These are phyloP conservation scores for Eimeria necatrix DNA, from an alignment of 169 alveolate species.

Conservation along the genomic window DNA sequence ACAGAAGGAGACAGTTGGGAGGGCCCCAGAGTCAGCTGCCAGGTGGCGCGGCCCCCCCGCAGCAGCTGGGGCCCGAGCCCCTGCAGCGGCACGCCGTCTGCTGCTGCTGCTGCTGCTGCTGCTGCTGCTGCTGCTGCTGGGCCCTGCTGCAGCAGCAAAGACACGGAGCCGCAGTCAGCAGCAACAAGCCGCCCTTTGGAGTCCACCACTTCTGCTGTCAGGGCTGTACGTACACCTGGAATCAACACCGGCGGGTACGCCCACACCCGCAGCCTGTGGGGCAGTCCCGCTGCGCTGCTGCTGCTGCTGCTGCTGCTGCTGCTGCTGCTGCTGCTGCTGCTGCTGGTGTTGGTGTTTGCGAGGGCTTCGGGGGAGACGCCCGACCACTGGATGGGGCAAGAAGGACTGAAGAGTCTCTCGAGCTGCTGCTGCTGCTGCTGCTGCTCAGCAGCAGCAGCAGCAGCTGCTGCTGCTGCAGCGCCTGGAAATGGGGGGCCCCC, in stretches of 20 bases:
- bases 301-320: slow-evolving; percentile 19
- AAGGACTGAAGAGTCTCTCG: neutral
- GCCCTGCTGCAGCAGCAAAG: neutral
- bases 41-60: slow-evolving; percentile 3
- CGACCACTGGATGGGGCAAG: neutral
- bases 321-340: slow-evolving; percentile 2
- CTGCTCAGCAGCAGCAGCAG: slow-evolving; percentile 24
- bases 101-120: slow-evolving; percentile 36
- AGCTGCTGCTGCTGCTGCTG: slow-evolving; percentile 20
- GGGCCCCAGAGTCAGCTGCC: neutral
- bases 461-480: neutral
- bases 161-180: slow-evolving; percentile 68
- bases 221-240: neutral
- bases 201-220: slow-evolving; percentile 22
- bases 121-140: slow-evolving; percentile 20
- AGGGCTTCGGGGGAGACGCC: neutral
- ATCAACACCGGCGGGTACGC: neutral
- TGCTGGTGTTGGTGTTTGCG: slow-evolving; percentile 3
- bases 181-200: neutral
- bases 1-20: neutral
- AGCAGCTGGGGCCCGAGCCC: slow-evolving; percentile 47
- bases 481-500: neutral
- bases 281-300: neutral
- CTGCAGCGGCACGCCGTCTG: neutral
- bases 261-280: slow-evolving; percentile 26